Conservation (phyloP, 345 rosid genomes). For the Linum tenue region DNA sequence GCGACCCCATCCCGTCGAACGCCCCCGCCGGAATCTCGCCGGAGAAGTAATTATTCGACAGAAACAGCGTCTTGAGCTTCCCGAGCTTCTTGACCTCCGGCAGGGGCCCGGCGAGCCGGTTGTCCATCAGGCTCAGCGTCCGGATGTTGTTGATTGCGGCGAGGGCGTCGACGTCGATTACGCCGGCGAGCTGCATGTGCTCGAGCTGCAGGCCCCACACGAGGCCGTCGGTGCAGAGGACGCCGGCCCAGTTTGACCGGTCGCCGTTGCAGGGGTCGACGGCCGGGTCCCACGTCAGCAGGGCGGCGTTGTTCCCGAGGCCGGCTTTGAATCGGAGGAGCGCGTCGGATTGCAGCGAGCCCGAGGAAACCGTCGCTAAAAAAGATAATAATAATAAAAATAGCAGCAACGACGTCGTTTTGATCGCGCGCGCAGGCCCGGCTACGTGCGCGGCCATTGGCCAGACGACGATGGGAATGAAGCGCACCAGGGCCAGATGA, state of each 20-base stretch:
- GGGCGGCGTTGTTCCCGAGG: constrained; percentile 1
- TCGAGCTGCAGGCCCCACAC: constrained; percentile 65
- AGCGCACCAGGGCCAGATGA: too few relatives aligned
- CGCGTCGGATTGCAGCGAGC: constrained; percentile 9
- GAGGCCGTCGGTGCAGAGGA: constrained; percentile 34
- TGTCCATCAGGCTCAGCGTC: constrained; percentile 62
- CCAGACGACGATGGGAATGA: too few relatives aligned
- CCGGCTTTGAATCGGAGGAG: constrained; percentile 15
- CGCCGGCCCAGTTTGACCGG: constrained; percentile 46
- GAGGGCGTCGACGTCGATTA: constrained; percentile 35
- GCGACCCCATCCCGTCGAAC: constrained; percentile 42
- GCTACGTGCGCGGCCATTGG: constrained; percentile 21
- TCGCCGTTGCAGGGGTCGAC: constrained; percentile 31
- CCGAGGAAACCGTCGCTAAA: neutral
- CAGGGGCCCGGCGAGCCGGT: constrained; percentile 40
- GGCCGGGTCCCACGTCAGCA: constrained; percentile 32
- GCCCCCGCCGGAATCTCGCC: constrained; percentile 50
- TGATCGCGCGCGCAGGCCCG: constrained; percentile 14
- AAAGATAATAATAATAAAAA: neutral
- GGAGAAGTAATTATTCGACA: constrained; percentile 50
- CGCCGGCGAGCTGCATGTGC: constrained; percentile 41
- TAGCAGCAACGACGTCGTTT: neutral
- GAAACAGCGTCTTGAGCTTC: constrained; percentile 41
- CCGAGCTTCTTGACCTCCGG: constrained; percentile 42
- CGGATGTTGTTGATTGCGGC: constrained; percentile 32